Conservation (phyloP, 2,329 filamentous ascomycete genomes). For the Colletotrichum sojae region DNA sequence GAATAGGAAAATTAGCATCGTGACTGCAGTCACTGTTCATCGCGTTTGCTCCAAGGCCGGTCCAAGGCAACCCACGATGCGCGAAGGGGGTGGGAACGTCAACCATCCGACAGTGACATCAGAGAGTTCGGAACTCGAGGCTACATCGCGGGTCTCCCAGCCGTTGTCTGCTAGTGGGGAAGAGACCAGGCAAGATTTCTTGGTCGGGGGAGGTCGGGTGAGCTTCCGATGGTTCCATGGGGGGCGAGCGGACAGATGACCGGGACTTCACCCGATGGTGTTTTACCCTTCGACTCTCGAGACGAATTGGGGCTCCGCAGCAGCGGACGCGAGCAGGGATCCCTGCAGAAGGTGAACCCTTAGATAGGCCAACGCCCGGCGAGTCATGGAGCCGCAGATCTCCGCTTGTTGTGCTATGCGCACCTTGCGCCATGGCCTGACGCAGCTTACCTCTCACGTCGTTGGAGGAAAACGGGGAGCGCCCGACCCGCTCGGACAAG, state of each 20-base stretch:
- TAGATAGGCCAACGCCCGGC: constrained; percentile 26
- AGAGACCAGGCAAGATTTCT: constrained; percentile 3
- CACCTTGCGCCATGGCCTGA: not conserved
- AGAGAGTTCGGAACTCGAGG: not conserved
- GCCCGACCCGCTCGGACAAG: constrained; percentile 15
- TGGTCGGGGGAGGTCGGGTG: constrained; percentile 22
- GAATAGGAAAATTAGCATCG: constrained; percentile 15
- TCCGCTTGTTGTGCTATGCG: constrained; percentile 20
- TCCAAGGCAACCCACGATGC: not conserved
- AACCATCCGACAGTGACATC: constrained; percentile 18
- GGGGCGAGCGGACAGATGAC: not conserved
- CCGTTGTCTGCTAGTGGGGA: not conserved
- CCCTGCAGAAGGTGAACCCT: not conserved
- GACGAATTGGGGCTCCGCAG: constrained; percentile 26
- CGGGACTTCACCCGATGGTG: constrained; percentile 26
- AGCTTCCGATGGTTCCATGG: constrained; percentile 1
- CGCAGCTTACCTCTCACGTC: not conserved
- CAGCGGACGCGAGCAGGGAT: constrained; percentile 8
- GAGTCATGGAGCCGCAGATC: constrained; percentile 28
- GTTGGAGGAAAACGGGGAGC: constrained; percentile 9
- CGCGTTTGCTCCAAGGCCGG: not conserved
- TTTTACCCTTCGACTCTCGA: constrained; percentile 14
- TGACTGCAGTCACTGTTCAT: constrained; percentile 1
- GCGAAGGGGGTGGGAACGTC: not conserved
- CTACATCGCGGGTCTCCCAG: too few relatives aligned